A percentile compares a stretch with the other conserved stretches of the same genome.
These are phyloP conservation scores for Fomitopsis betulina DNA, from an alignment of 1,284 basidiomycete genomes.

Conservation along the genomic window DNA sequence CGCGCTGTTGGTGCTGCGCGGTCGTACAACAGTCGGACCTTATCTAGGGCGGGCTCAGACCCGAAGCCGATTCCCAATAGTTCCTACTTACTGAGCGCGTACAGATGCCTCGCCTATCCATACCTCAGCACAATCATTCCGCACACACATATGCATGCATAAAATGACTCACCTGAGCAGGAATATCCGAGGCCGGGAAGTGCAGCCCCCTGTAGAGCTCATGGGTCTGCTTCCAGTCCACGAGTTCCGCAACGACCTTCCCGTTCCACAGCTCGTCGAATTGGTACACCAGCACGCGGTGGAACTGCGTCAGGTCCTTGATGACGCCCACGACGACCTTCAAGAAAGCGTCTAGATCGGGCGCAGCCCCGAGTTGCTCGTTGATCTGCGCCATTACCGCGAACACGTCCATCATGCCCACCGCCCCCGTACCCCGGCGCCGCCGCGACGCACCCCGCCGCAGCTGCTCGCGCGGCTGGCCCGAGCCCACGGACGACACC, in stretches of 20 bases:
- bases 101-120: conserved; percentile 24
- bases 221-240: conserved; percentile 79
- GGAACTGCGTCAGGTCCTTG: conserved; percentile 81
- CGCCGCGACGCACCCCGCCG: conserved; percentile 17
- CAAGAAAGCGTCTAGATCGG: conserved; percentile 70
- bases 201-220: conserved; percentile 76
- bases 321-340: conserved; percentile 79
- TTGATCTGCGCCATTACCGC: conserved; percentile 82
- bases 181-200: conserved; percentile 62
- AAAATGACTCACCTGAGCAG: conserved; percentile 41
- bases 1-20: conserved; percentile 75
- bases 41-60: conserved; percentile 41
- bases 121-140: not conserved
- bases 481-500: not conserved
- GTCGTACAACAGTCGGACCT: conserved; percentile 81
- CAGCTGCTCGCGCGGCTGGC: conserved; percentile 16
- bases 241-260: conserved; percentile 79
- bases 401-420: conserved; percentile 79
- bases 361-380: conserved; percentile 73
- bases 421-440: conserved; percentile 29
- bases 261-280: conserved; percentile 74
- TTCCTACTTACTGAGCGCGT: conserved; percentile 25
- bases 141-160: not conserved
- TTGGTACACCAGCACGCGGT: conserved; percentile 87
- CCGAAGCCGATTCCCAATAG: not conserved